Percentiles rank a stretch among this genome's conserved stretches.
phyloP scores from a whole-genome alignment of 2,329 filamentous ascomycete genomes.

The Epichloe sp. region DNA sequence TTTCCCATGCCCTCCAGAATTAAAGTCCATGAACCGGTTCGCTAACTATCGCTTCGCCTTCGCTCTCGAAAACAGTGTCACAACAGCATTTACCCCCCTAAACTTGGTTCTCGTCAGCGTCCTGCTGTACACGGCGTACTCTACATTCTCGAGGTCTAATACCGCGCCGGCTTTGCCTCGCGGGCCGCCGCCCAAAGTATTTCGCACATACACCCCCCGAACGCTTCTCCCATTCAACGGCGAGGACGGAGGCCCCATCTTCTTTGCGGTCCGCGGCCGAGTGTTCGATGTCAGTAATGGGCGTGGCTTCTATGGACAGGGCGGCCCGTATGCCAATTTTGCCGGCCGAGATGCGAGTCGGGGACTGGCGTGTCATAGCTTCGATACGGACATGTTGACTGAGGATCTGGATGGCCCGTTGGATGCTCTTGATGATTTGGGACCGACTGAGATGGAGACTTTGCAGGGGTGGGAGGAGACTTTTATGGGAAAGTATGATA shows the following conservation, averaged over 20 bases:
- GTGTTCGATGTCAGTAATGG: constrained; percentile 85
- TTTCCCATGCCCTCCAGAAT: no score
- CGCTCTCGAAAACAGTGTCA: not conserved
- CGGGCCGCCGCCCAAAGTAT: constrained; percentile 45
- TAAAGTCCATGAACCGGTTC: no score
- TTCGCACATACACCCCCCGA: constrained; percentile 58
- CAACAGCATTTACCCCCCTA: constrained; percentile 44
- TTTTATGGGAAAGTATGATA: constrained; percentile 84
- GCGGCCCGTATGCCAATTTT: constrained; percentile 91
- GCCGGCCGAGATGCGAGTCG: constrained; percentile 82
- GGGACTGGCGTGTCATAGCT: constrained; percentile 80
- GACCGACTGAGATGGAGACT: constrained; percentile 65
- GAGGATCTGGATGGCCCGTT: constrained; percentile 75
- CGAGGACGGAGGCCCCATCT: constrained; percentile 58
- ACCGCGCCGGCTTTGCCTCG: constrained; percentile 34
- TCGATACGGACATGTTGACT: constrained; percentile 91
- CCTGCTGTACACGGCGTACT: constrained; percentile 46
- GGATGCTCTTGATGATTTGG: constrained; percentile 61
- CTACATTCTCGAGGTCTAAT: constrained; percentile 35
- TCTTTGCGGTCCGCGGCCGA: constrained; percentile 79
- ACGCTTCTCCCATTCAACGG: constrained; percentile 84
- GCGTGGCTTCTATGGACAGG: constrained; percentile 90
- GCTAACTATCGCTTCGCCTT: not conserved
- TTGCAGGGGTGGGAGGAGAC: constrained; percentile 85
- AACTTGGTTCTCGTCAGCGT: constrained; percentile 46